Evolutionary conservation across 371 early-diverging fungal genomes (phyloP).

Genomic region (Basidiobolus meristosporus): DNA sequence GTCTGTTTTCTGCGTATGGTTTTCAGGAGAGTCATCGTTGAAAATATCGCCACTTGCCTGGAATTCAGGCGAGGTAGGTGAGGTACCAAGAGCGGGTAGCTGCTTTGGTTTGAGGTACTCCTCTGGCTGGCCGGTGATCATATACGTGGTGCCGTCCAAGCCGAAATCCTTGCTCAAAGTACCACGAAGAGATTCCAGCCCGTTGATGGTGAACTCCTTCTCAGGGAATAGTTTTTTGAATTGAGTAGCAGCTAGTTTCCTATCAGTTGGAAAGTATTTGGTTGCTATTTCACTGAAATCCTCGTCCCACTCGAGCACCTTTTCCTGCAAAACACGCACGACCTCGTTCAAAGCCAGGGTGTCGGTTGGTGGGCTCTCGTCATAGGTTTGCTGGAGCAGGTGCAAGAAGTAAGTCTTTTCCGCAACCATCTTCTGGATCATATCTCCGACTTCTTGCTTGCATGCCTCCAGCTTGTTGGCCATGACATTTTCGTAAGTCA

Average conservation of each 20-base stretch:
- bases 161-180: no score
- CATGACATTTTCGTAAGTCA: conserved; percentile 37
- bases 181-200: background rate
- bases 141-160: no score
- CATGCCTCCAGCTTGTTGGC: conserved; percentile 39
- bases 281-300: conserved; percentile 20
- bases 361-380: conserved; percentile 56
- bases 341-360: conserved; percentile 57
- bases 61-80: conserved; percentile 9
- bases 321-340: conserved; percentile 47
- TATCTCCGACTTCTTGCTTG: conserved; percentile 29
- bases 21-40: background rate
- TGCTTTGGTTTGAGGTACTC: background rate
- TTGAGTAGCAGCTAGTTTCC: conserved; percentile 37
- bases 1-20: background rate
- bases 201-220: conserved; percentile 6
- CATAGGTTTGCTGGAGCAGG: conserved; percentile 53
- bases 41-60: background rate
- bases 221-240: conserved; percentile 40
- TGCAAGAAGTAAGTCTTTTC: conserved; percentile 66
- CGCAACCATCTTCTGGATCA: conserved; percentile 36
- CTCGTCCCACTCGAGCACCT: conserved; percentile 61
- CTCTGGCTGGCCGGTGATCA: no score
- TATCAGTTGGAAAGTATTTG: conserved; percentile 50
- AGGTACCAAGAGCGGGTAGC: background rate